Percentiles rank a stretch among this genome's conserved stretches.
Evolutionary conservation across 352 stramenopile genomes (phyloP).

Genomic region (Phytophthora ohioensis): DNA sequence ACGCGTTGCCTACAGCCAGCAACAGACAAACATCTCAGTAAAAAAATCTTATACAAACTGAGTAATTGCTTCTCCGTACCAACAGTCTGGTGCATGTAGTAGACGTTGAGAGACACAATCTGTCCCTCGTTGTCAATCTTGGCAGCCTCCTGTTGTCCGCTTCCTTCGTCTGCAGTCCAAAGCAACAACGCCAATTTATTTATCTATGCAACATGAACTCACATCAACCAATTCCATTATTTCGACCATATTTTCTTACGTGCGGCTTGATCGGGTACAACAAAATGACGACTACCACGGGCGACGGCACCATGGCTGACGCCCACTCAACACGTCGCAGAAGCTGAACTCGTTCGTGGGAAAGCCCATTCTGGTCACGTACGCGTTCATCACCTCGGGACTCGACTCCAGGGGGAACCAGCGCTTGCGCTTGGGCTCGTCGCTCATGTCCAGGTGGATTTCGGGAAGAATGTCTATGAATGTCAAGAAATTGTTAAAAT

Average conservation of each 20-base stretch:
- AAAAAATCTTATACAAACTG: background rate
- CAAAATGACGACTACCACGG: constrained; percentile 94
- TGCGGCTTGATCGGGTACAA: constrained; percentile 95
- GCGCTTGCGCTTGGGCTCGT: constrained; percentile 62
- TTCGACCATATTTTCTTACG: constrained; percentile 39
- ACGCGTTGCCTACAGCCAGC: constrained; percentile 90
- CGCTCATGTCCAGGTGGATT: constrained; percentile 43
- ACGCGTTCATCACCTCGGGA: constrained; percentile 95
- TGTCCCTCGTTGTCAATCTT: constrained; percentile 81
- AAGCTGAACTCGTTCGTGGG: constrained; percentile 88
- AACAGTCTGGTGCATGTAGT: constrained; percentile 97
- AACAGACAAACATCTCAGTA: constrained; percentile 3
- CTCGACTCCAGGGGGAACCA: constrained; percentile 96
- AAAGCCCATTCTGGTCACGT: constrained; percentile 95
- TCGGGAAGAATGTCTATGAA: no score
- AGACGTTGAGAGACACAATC: constrained; percentile 77
- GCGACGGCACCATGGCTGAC: constrained; percentile 95
- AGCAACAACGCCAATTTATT: no score
- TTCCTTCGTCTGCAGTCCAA: constrained; percentile 66
- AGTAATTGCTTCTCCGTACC: constrained; percentile 34
- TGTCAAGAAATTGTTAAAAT: no score
- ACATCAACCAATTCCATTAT: constrained; percentile 12
- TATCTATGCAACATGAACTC: background rate
- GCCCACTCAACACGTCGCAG: constrained; percentile 96
- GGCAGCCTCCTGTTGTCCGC: constrained; percentile 75